These are phyloP conservation scores for Zymoseptoria pseudotritici DNA, from an alignment of 2,329 filamentous ascomycete genomes.

Conservation along the genomic window DNA sequence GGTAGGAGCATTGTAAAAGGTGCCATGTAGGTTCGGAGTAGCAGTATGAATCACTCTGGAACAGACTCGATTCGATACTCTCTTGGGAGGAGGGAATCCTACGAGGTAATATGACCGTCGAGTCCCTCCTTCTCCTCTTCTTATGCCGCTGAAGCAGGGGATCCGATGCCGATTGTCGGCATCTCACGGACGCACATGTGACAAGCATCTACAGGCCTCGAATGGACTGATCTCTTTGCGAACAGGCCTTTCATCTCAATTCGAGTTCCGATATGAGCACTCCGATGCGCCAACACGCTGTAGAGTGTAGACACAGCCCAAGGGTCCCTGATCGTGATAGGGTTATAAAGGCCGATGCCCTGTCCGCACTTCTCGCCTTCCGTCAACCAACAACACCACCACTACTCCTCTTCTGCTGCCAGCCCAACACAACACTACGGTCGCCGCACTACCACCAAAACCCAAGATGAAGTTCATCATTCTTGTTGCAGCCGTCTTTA, in stretches of 20 bases:
- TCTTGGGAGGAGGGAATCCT: too few species aligned
- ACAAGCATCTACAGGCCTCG: not conserved
- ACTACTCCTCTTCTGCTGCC: not conserved
- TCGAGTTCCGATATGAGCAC: not conserved
- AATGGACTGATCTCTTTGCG: not conserved
- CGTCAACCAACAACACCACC: not conserved
- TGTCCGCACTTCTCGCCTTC: not conserved
- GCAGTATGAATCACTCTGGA: too few species aligned
- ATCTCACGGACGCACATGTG: too few species aligned
- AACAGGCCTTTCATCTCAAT: not conserved
- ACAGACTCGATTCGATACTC: too few species aligned
- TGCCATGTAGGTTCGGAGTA: too few species aligned
- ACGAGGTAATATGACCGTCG: too few species aligned
- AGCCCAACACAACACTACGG: too few species aligned
- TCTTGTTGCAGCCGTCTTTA: not conserved
- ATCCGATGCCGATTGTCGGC: too few species aligned
- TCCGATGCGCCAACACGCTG: too few species aligned
- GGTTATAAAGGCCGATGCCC: not conserved
- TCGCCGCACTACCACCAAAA: not conserved
- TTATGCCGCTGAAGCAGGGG: too few species aligned
- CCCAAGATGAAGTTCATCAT: not conserved
- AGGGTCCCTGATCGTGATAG: not conserved
- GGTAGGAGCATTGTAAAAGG: not conserved
- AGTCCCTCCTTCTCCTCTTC: too few species aligned
- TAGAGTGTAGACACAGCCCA: not conserved